Conservation (phyloP, 2,329 filamentous ascomycete species). For the Corinectria fuckeliana region DNA sequence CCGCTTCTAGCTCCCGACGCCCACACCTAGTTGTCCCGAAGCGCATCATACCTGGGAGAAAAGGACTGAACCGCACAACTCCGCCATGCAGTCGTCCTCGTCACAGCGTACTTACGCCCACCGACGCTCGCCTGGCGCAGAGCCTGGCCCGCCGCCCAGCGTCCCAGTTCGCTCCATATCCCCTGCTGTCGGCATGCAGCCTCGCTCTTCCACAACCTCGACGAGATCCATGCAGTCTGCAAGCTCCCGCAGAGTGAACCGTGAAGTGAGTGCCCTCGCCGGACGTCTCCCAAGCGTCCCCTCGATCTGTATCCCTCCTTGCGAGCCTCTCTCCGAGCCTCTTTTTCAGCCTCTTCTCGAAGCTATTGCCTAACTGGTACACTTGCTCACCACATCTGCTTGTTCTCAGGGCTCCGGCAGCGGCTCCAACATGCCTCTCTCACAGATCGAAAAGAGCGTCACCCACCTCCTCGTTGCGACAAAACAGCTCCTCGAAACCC, state of each 20-base stretch:
- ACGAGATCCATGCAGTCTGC: conserved; percentile 62
- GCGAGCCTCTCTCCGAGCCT: conserved; percentile 24
- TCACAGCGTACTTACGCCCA: conserved; percentile 61
- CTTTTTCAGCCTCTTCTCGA: too few species aligned
- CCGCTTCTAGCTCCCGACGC: conserved; percentile 3
- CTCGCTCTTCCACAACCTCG: conserved; percentile 71
- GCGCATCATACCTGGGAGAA: conserved; percentile 5
- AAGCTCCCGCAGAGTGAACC: conserved; percentile 42
- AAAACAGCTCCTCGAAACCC: conserved; percentile 94
- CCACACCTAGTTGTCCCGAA: conserved; percentile 1
- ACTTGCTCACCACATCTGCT: conserved; percentile 33
- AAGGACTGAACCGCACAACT: conserved; percentile 5
- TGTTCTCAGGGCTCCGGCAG: conserved; percentile 55
- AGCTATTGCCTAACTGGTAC: conserved; percentile 15
- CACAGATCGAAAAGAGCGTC: conserved; percentile 98
- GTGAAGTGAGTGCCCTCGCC: conserved; percentile 41
- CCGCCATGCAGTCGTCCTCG: conserved; percentile 36
- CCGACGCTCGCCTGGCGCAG: conserved; percentile 68
- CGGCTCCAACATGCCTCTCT: conserved; percentile 77
- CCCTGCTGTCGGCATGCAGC: conserved; percentile 64
- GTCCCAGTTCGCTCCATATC: conserved; percentile 65
- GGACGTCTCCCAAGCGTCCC: background rate
- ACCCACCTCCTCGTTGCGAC: conserved; percentile 97
- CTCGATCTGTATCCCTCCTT: conserved; percentile 3
- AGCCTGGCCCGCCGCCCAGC: conserved; percentile 64